A percentile compares a stretch with the other conserved stretches of the same genome.
Conservation (phyloP, 2,329 filamentous ascomycete genomes). For the Fusarium sp. region DNA sequence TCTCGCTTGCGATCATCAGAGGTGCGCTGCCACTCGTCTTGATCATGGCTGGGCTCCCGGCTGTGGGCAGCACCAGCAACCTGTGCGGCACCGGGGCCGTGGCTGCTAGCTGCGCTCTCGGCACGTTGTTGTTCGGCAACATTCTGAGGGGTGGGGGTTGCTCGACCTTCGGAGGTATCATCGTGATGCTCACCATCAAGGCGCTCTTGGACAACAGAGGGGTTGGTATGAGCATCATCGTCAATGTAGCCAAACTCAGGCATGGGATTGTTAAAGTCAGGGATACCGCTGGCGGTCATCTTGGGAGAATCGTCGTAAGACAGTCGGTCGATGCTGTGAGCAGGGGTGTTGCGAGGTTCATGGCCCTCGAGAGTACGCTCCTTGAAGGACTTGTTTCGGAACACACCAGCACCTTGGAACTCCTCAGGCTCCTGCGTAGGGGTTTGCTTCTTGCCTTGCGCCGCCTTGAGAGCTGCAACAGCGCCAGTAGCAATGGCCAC, state of each 20-base stretch:
- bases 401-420: conserved; percentile 67
- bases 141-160: conserved; percentile 63
- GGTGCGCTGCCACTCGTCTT: conserved; percentile 75
- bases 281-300: conserved; percentile 79
- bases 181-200: conserved; percentile 66
- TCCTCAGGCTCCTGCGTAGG: conserved; percentile 55
- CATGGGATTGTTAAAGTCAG: conserved; percentile 78
- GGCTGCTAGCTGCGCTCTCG: conserved; percentile 53
- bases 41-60: conserved; percentile 69
- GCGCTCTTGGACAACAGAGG: conserved; percentile 84
- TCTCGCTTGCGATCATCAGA: conserved; percentile 76
- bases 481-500: conserved; percentile 71
- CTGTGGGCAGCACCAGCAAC: conserved; percentile 71
- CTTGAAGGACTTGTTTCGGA: conserved; percentile 76
- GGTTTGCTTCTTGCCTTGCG: conserved; percentile 63
- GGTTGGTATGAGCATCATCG: conserved; percentile 85
- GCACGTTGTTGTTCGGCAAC: conserved; percentile 49
- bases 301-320: conserved; percentile 67
- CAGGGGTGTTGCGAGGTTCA: conserved; percentile 69
- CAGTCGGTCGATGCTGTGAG: conserved; percentile 72
- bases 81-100: conserved; percentile 63
- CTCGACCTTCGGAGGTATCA: conserved; percentile 70
- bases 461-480: conserved; percentile 67
- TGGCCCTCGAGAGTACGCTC: conserved; percentile 72
- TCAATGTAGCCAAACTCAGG: conserved; percentile 81